A percentile compares a stretch with the other conserved stretches of the same genome.
Conservation (phyloP, 2,329 filamentous ascomycete species). For the Fusarium equiseti region DNA sequence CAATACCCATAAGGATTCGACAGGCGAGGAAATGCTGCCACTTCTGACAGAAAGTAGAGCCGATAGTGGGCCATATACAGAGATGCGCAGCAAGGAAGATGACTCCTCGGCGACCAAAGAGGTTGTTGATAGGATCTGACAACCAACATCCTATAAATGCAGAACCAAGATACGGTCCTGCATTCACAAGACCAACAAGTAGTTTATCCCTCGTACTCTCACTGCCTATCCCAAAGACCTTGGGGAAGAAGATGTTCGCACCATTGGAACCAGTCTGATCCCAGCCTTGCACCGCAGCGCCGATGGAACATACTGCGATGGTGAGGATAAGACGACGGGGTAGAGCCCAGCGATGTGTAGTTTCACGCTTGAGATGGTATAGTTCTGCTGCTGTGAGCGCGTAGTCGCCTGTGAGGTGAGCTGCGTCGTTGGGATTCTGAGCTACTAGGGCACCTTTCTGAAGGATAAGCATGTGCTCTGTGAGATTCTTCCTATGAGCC, state of each 20-base stretch:
- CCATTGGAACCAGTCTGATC: slow-evolving; percentile 73
- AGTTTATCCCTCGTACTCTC: not conserved
- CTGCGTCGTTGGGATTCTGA: slow-evolving; percentile 59
- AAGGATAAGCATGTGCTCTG: slow-evolving; percentile 57
- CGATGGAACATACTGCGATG: slow-evolving; percentile 53
- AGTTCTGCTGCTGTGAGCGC: slow-evolving; percentile 50
- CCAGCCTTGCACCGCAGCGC: slow-evolving; percentile 72
- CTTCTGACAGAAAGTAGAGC: slow-evolving; percentile 68
- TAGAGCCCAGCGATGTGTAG: slow-evolving; percentile 62
- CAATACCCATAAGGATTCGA: slow-evolving; percentile 65
- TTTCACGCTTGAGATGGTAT: slow-evolving; percentile 56
- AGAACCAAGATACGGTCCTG: slow-evolving; percentile 1
- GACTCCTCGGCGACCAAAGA: slow-evolving; percentile 70
- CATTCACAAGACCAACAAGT: not conserved
- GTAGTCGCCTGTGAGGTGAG: slow-evolving; percentile 54
- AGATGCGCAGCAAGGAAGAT: slow-evolving; percentile 74
- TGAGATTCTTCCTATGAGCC: slow-evolving; percentile 58
- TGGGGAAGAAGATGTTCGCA: slow-evolving; percentile 70
- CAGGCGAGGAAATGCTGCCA: slow-evolving; percentile 60
- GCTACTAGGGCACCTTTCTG: slow-evolving; percentile 49
- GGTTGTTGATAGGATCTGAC: slow-evolving; percentile 71
- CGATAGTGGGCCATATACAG: slow-evolving; percentile 71
- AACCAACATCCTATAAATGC: slow-evolving; percentile 66
- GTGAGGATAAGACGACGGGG: slow-evolving; percentile 44
- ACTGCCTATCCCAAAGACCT: not conserved